Conservation (phyloP, 2,329 filamentous ascomycete species). For the Cordyceps militaris region DNA sequence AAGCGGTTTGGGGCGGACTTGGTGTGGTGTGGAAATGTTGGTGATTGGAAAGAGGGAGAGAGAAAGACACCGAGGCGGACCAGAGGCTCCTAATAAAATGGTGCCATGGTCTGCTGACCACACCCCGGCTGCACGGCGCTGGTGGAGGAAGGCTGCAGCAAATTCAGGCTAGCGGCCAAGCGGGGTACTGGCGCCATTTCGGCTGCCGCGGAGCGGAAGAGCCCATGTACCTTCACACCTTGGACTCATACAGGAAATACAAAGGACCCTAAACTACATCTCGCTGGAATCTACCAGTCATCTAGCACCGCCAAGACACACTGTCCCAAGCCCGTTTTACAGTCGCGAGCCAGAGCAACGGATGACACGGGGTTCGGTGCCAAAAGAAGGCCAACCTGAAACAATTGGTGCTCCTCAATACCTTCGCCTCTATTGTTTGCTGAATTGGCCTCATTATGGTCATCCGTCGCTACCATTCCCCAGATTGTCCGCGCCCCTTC, state of each 20-base stretch:
- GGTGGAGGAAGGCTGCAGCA: neutral
- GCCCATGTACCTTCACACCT: neutral
- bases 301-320: conserved; percentile 12
- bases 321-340: neutral
- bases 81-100: neutral
- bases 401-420: neutral
- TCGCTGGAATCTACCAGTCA: conserved; percentile 2
- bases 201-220: conserved; percentile 4
- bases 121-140: neutral
- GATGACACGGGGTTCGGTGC: neutral
- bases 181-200: neutral
- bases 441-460: neutral
- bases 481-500: neutral
- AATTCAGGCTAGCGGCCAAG: neutral
- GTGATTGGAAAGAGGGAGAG: neutral
- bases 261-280: neutral
- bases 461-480: neutral
- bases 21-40: neutral
- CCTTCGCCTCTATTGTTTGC: neutral
- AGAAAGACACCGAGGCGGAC: neutral
- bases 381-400: neutral
- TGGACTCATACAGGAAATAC: neutral
- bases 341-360: neutral
- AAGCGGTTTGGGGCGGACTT: neutral
- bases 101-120: conserved; percentile 11